Conservation (phyloP, 2,329 filamentous ascomycete species). For the Nectriaceae sp. region DNA sequence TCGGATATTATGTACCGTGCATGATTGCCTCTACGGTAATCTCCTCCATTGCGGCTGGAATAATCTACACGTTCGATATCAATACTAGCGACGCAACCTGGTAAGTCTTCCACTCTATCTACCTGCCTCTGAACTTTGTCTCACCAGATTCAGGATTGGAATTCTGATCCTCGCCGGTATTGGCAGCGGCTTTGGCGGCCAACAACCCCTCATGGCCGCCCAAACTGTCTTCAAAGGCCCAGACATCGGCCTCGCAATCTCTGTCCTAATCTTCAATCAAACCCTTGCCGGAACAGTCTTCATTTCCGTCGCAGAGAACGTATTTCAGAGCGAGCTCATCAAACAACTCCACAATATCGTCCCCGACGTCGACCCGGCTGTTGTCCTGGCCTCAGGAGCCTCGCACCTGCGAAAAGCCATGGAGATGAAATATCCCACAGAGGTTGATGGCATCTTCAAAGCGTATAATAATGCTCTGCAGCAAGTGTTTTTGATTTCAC, state of each 20-base stretch:
- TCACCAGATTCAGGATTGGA: not conserved
- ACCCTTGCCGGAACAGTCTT: constrained; percentile 9
- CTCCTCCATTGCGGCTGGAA: not conserved
- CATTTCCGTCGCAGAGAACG: constrained; percentile 8
- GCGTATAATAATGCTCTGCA: not conserved
- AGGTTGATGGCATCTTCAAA: not conserved
- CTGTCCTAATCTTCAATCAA: constrained; percentile 8
- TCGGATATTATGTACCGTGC: not conserved
- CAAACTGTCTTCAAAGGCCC: constrained; percentile 10
- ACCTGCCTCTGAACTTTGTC: not conserved
- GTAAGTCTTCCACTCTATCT: not conserved
- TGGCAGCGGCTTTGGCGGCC: not conserved
- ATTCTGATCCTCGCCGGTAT: not conserved
- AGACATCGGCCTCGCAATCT: constrained; percentile 12
- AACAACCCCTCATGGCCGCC: constrained; percentile 9
- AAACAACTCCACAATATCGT: constrained; percentile 8
- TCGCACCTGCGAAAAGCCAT: not conserved
- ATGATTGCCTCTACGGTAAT: not conserved
- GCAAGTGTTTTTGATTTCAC: not conserved
- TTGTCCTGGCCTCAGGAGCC: constrained; percentile 9
- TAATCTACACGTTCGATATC: not conserved
- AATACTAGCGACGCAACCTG: not conserved
- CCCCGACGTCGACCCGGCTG: constrained; percentile 4
- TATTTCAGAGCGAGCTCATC: constrained; percentile 7
- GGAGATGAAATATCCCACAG: not conserved